Conservation (phyloP, 2,329 filamentous ascomycete species). For the Aspergillus texensis region DNA sequence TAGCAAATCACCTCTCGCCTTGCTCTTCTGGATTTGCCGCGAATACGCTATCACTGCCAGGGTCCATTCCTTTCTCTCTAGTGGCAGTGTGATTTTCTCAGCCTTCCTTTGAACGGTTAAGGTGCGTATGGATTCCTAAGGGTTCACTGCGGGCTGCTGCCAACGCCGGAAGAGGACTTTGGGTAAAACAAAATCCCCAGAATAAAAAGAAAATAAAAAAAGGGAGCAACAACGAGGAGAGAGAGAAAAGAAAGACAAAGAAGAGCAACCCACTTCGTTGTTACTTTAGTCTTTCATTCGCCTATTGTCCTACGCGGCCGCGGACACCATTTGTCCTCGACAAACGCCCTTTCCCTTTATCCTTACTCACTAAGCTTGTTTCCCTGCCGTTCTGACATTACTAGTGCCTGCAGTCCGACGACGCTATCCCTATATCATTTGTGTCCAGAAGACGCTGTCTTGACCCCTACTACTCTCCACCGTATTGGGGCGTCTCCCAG, state of each 20-base stretch:
- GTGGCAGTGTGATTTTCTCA: conserved; percentile 23
- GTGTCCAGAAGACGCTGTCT: conserved; percentile 10
- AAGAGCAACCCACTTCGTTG: conserved; percentile 17
- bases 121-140: conserved; percentile 18
- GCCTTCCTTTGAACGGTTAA: conserved; percentile 5
- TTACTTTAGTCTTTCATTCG: conserved; percentile 12
- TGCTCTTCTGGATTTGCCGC: conserved; percentile 26
- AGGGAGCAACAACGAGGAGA: conserved; percentile 7
- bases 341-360: conserved; percentile 21
- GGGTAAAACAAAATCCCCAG: neutral
- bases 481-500: conserved; percentile 12
- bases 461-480: conserved; percentile 8
- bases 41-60: conserved; percentile 26
- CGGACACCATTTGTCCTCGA: conserved; percentile 19
- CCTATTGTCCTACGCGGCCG: conserved; percentile 14
- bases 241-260: conserved; percentile 11
- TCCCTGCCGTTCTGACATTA: conserved; percentile 14
- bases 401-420: conserved; percentile 19
- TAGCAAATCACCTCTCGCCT: conserved; percentile 19
- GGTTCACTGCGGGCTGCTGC: neutral
- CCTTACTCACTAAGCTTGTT: conserved; percentile 13
- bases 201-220: neutral
- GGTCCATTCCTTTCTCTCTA: conserved; percentile 26
- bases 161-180: neutral
- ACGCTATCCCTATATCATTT: conserved; percentile 11